phyloP scores from a whole-genome alignment of 1,284 basidiomycete species.

The Rhodotorula mucilaginosa region DNA sequence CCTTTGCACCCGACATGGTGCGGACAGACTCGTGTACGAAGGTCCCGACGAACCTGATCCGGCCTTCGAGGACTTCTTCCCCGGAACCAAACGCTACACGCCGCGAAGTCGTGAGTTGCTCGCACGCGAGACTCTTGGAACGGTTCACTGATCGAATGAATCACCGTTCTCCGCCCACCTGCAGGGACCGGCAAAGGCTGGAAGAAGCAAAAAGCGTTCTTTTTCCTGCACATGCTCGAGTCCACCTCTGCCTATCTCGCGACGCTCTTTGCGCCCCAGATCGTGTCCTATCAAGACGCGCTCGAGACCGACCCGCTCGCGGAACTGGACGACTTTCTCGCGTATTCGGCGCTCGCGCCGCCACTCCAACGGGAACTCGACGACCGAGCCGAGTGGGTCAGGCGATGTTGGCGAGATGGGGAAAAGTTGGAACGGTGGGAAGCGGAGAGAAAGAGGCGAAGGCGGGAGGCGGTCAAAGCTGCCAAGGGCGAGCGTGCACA shows the following conservation, averaged over 20 bases:
- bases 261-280: conserved; percentile 10
- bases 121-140: too few species aligned
- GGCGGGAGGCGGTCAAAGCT: conserved; percentile 1
- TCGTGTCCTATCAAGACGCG: conserved; percentile 2
- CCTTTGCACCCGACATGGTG: too few species aligned
- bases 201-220: conserved; percentile 12
- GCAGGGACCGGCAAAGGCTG: too few species aligned
- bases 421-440: conserved; percentile 14
- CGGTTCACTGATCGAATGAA: too few species aligned
- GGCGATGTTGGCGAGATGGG: conserved; percentile 16
- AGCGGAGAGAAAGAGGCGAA: neutral
- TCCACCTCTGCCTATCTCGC: conserved; percentile 19
- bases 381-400: conserved; percentile 21
- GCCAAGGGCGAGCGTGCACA: neutral
- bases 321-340: conserved; percentile 26
- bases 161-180: too few species aligned
- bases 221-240: conserved; percentile 12
- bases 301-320: conserved; percentile 16
- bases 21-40: conserved; percentile 20
- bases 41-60: conserved; percentile 36
- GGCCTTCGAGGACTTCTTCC: conserved; percentile 23
- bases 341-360: neutral
- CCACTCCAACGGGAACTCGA: neutral
- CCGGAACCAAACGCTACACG: conserved; percentile 29
- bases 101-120: conserved; percentile 17